phyloP scores from a whole-genome alignment of 768 basidiomycete species.

The Mycena albidolilacea region DNA sequence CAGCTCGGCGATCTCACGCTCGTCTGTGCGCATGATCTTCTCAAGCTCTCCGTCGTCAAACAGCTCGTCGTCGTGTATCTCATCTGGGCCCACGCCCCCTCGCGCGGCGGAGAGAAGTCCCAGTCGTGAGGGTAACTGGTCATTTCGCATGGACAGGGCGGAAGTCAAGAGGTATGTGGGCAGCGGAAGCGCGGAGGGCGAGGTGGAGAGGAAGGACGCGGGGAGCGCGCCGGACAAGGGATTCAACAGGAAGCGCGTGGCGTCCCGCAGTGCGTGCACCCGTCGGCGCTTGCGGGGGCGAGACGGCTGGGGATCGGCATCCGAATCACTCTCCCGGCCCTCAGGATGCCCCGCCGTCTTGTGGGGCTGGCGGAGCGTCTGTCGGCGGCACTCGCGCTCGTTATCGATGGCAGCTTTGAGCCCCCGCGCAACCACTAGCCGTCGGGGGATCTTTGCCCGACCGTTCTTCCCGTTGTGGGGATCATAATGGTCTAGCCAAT shows the following conservation, averaged over 20 bases:
- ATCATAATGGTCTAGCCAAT: constrained; percentile 78
- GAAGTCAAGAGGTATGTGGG: constrained; percentile 69
- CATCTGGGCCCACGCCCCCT: constrained; percentile 65
- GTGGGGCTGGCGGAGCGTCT: constrained; percentile 43
- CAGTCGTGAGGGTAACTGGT: constrained; percentile 70
- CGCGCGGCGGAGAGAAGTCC: constrained; percentile 72
- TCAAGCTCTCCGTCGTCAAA: constrained; percentile 81
- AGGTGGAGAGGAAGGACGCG: constrained; percentile 25
- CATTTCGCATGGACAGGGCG: constrained; percentile 47
- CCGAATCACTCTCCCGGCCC: constrained; percentile 33
- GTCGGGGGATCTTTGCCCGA: constrained; percentile 73
- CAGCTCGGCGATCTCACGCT: constrained; percentile 63
- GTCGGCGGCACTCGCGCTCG: constrained; percentile 72
- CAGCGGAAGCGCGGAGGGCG: constrained; percentile 49
- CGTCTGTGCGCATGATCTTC: constrained; percentile 65
- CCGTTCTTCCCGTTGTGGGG: constrained; percentile 64
- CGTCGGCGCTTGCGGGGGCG: constrained; percentile 49
- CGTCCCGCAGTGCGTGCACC: constrained; percentile 56
- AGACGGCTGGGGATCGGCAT: constrained; percentile 15
- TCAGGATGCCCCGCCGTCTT: constrained; percentile 1
- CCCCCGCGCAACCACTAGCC: constrained; percentile 76
- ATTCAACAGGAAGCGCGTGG: constrained; percentile 71
- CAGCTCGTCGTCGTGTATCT: constrained; percentile 79
- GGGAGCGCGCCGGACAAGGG: constrained; percentile 60
- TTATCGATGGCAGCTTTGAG: constrained; percentile 80